A percentile compares a stretch with the other conserved stretches of the same genome.
phyloP scores from a whole-genome alignment of 148 eudicot genomes.

The Spergularia marina region DNA sequence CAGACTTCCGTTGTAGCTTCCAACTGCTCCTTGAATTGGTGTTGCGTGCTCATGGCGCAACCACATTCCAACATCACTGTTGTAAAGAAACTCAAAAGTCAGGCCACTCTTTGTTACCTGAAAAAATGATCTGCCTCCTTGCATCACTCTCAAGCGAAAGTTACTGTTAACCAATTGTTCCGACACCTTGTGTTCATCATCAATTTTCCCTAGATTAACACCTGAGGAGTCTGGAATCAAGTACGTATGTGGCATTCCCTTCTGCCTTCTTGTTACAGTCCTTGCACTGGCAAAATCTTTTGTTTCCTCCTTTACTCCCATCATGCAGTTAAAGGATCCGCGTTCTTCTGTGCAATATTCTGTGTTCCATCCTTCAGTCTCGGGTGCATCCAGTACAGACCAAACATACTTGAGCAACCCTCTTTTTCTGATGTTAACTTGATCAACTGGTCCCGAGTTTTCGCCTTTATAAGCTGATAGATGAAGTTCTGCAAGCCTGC shows the following conservation, averaged over 20 bases:
- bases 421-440: slow-evolving; percentile 42
- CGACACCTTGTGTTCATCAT: slow-evolving; percentile 22
- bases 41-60: slow-evolving; percentile 60
- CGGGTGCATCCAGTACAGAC: slow-evolving; percentile 75
- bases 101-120: slow-evolving; percentile 46
- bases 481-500: slow-evolving; percentile 79
- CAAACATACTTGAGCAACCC: slow-evolving; percentile 49
- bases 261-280: slow-evolving; percentile 43
- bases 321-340: slow-evolving; percentile 68
- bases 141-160: slow-evolving; percentile 60
- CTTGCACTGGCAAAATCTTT: slow-evolving; percentile 32
- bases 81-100: slow-evolving; percentile 56
- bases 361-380: slow-evolving; percentile 91
- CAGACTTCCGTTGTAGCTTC: slow-evolving; percentile 74
- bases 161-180: slow-evolving; percentile 37
- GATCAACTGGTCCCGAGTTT: slow-evolving; percentile 47
- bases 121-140: slow-evolving; percentile 62
- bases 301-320: slow-evolving; percentile 58
- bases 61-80: slow-evolving; percentile 68
- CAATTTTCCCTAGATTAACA: slow-evolving; percentile 14
- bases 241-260: slow-evolving; percentile 46
- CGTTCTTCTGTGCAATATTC: slow-evolving; percentile 75
- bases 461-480: slow-evolving; percentile 73
- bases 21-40: slow-evolving; percentile 53
- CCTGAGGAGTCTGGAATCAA: slow-evolving; percentile 30